Percentiles rank a stretch among this genome's conserved stretches.
Conservation (phyloP, 2,329 filamentous ascomycete species). For the Fusarium mangiferae region DNA sequence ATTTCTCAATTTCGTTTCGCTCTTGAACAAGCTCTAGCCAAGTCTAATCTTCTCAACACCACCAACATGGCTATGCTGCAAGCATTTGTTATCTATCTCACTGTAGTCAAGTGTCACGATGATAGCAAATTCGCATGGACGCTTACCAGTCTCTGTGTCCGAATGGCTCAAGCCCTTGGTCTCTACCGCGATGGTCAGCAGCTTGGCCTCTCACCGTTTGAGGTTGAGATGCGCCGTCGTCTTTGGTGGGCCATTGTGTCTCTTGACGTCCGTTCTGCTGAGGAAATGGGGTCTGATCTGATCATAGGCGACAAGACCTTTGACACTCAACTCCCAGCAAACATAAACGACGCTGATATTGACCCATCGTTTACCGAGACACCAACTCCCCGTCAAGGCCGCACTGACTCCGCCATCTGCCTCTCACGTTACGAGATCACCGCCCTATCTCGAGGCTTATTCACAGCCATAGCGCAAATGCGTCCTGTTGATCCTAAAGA, state of each 20-base stretch:
- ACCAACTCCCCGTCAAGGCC: constrained; percentile 28
- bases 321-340: constrained; percentile 34
- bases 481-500: constrained; percentile 25
- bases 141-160: constrained; percentile 29
- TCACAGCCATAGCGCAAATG: constrained; percentile 28
- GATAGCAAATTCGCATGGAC: constrained; percentile 36
- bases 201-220: constrained; percentile 25
- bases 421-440: constrained; percentile 29
- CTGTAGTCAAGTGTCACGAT: constrained; percentile 35
- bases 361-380: constrained; percentile 28
- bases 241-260: constrained; percentile 35
- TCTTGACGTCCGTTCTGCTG: constrained; percentile 32
- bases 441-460: constrained; percentile 27
- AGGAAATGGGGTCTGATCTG: constrained; percentile 35
- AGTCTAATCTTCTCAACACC: constrained; percentile 35
- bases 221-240: constrained; percentile 39
- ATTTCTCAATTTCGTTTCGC: constrained; percentile 35
- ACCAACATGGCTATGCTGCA: constrained; percentile 32
- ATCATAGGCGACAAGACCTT: constrained; percentile 30
- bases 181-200: constrained; percentile 35
- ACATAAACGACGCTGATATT: constrained; percentile 36
- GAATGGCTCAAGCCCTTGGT: constrained; percentile 34
- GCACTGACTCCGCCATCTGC: constrained; percentile 31
- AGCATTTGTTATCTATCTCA: constrained; percentile 32
- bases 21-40: constrained; percentile 35